Base-by-base conservation (phyloP, 2,329 filamentous ascomycete species). In the Blastomyces emzantsi region DNA sequence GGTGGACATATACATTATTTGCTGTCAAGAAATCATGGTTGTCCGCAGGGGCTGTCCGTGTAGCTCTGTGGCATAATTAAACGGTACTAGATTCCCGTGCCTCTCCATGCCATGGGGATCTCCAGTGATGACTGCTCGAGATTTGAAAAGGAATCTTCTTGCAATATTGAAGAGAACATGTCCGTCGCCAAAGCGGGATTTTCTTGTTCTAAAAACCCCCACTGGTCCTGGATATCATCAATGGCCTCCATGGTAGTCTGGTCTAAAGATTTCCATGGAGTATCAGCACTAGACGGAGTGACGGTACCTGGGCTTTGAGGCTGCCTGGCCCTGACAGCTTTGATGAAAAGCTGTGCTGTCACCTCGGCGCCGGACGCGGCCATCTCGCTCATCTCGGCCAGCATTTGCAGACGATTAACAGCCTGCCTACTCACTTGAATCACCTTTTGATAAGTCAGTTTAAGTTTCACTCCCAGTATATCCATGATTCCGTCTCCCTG, bases 341-440 rank as follows among this genome's bases (percentile, higher is more conserved):
- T 55, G 30, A 19, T 30, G 19, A 55, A 39, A 4, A 55, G 30
- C 28, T 55, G 52, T 11, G 52, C 19, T 11, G 19, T 30, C 7
- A 55, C 52, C 30, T 19, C 15, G 17, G 52, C 30, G 3, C 52
- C 52, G 6, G 52, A 33, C 19, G 52, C 52, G n/a, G 60, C 60
- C 60, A 55, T 55, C 6, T 62, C 51, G 22, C 45, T 62, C n/a
- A 62, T 25, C 28, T 54, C 43, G 28, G 60, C 45, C 3, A 62
- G 49, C 47, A 56, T 56, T 51, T 62, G 60, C 19, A 62, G 49
- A 19, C 60, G 60, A 6, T 33, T 28, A 33, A 62, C 22, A n/a
- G 60, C 60, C 43, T 55, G 25, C 60, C 41, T 47, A 5, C 36
- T 47, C 22, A 25, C 60, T n/a, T 41, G 45, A 28, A 62, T 52